Evolutionary conservation across 768 basidiomycete genomes (phyloP).

Genomic region (Kondoa subrosea): DNA sequence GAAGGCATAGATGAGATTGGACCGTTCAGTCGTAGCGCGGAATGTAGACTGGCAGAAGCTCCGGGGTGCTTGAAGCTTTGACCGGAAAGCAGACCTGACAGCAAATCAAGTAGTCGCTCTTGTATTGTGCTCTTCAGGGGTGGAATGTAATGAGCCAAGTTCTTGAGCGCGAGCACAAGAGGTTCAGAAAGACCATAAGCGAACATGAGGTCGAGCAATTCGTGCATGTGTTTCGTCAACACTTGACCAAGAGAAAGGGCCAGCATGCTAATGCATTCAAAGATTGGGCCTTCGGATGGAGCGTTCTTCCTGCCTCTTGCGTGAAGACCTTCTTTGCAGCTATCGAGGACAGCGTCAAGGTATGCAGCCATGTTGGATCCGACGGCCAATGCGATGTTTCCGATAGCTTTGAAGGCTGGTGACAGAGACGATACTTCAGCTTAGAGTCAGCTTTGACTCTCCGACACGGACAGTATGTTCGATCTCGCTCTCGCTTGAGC

Average conservation of each 20-base stretch:
- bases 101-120: slow-evolving; percentile 74
- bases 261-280: slow-evolving; percentile 94
- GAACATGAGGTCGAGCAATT: slow-evolving; percentile 92
- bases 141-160: slow-evolving; percentile 70
- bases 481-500: slow-evolving; percentile 72
- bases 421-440: not conserved
- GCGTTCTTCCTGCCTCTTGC: slow-evolving; percentile 76
- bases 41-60: slow-evolving; percentile 39
- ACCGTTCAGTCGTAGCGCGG: slow-evolving; percentile 7
- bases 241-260: slow-evolving; percentile 89
- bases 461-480: slow-evolving; percentile 57
- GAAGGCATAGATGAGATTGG: slow-evolving; percentile 14
- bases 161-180: slow-evolving; percentile 61
- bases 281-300: slow-evolving; percentile 82
- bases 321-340: slow-evolving; percentile 77
- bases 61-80: slow-evolving; percentile 76
- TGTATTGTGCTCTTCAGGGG: slow-evolving; percentile 83
- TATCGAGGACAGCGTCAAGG: slow-evolving; percentile 71
- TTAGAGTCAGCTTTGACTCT: too few species aligned
- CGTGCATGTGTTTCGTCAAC: slow-evolving; percentile 84
- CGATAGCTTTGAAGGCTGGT: slow-evolving; percentile 88
- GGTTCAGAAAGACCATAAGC: slow-evolving; percentile 82
- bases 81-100: slow-evolving; percentile 64
- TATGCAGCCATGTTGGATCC: slow-evolving; percentile 91
- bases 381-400: slow-evolving; percentile 79